Evolutionary conservation across 208 protist genomes (phyloP).

Genomic region (Crithidia mellificae): DNA sequence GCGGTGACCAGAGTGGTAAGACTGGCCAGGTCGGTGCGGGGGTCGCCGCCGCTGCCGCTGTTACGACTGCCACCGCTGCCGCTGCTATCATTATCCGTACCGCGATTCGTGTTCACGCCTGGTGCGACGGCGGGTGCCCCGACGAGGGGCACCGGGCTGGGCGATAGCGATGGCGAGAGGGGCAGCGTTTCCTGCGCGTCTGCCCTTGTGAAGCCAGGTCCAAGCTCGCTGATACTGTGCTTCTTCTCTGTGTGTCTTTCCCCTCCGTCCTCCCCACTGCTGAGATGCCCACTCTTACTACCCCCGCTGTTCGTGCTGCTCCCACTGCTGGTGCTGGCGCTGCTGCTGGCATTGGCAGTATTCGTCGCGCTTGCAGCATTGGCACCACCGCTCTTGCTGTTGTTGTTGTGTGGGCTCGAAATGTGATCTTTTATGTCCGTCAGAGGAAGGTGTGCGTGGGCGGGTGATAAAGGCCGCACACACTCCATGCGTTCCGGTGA

Average conservation of each 20-base stretch:
- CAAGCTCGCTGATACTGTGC: conserved; percentile 15
- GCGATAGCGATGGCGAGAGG: conserved; percentile 5
- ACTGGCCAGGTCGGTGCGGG: conserved; percentile 14
- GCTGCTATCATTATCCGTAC: no score
- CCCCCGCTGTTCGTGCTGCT: neutral
- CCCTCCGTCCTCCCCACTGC: neutral
- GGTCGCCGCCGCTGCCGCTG: neutral
- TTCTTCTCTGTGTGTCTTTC: conserved; percentile 18
- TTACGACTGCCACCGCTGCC: no score
- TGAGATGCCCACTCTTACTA: no score
- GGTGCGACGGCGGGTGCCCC: conserved; percentile 14
- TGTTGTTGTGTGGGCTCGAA: no score
- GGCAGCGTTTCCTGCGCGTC: conserved; percentile 21
- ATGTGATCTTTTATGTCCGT: neutral
- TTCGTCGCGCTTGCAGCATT: no score
- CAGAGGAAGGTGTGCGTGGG: conserved; percentile 5
- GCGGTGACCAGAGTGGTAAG: conserved; percentile 23
- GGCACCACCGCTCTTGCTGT: no score
- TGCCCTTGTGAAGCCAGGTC: conserved; percentile 3
- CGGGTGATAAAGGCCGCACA: neutral
- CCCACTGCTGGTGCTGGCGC: neutral
- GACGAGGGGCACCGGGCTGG: conserved; percentile 5
- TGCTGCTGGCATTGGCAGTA: neutral
- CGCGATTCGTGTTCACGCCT: no score
- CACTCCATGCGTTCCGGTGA: conserved; percentile 6